A percentile compares a stretch with the other conserved stretches of the same genome.
Conservation (phyloP, 768 basidiomycete genomes). For the Termitomyces sp. region DNA sequence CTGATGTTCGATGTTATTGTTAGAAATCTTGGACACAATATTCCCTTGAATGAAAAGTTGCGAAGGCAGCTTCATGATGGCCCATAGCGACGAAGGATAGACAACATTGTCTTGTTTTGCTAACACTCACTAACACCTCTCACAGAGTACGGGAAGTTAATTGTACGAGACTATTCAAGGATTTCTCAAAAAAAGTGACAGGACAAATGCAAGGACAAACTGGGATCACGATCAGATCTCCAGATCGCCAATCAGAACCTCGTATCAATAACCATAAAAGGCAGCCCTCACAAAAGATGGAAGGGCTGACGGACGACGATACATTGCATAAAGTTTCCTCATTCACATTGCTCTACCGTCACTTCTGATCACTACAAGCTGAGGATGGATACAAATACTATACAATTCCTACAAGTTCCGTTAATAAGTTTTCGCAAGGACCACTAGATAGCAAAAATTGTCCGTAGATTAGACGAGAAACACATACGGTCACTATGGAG, state of each 20-base stretch:
- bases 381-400: background rate
- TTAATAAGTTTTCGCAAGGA: background rate
- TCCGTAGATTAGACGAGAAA: background rate
- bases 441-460: constrained; percentile 2
- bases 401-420: background rate
- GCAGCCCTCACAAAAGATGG: background rate
- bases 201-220: constrained; percentile 16
- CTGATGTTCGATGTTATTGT: background rate
- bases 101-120: too few relatives aligned
- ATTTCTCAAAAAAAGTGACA: constrained; percentile 2
- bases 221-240: constrained; percentile 12
- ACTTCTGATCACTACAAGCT: background rate
- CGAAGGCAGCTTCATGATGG: background rate
- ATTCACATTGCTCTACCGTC: background rate
- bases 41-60: background rate
- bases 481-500: constrained; percentile 23
- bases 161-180: background rate
- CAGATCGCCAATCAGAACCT: constrained; percentile 2
- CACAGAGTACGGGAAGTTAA: background rate
- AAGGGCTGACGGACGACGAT: background rate
- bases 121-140: too few relatives aligned
- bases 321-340: background rate
- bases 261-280: background rate
- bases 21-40: background rate
- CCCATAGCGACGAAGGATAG: background rate